These are phyloP conservation scores for Paecilomyces sp. DNA, from an alignment of 2,329 filamentous ascomycete genomes.

Conservation along the genomic window DNA sequence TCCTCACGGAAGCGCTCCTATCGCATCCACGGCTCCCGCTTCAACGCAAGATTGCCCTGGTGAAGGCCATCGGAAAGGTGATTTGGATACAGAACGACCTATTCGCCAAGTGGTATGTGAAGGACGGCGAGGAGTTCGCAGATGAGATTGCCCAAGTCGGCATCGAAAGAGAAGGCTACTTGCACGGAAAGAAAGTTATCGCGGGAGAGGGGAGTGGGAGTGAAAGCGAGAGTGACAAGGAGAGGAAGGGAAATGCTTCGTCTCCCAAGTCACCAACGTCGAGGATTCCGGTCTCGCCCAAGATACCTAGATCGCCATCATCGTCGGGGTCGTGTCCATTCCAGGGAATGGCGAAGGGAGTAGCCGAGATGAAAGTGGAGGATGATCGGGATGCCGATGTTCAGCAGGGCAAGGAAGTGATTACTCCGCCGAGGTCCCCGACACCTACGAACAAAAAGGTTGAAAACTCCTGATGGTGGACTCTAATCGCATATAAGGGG, in stretches of 20 bases:
- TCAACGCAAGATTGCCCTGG: constrained; percentile 62
- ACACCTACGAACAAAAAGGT: not conserved
- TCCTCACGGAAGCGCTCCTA: constrained; percentile 69
- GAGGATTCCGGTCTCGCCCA: not conserved
- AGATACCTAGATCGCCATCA: constrained; percentile 12
- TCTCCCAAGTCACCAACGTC: constrained; percentile 14
- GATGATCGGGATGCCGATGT: not conserved
- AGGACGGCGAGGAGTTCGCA: constrained; percentile 57
- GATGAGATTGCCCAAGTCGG: constrained; percentile 40
- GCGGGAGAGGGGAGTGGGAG: constrained; percentile 18
- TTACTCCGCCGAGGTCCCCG: not conserved
- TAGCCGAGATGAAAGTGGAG: not conserved
- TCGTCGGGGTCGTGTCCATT: constrained; percentile 22
- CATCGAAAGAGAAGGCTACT: constrained; percentile 56
- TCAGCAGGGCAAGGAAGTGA: constrained; percentile 10
- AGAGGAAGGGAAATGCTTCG: constrained; percentile 17
- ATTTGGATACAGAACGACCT: constrained; percentile 86
- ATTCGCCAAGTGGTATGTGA: constrained; percentile 74
- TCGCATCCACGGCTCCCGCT: constrained; percentile 61
- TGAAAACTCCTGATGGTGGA: not conserved
- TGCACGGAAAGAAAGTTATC: constrained; percentile 55
- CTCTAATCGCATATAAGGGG: not conserved
- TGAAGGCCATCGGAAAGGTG: constrained; percentile 71
- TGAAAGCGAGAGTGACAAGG: constrained; percentile 16
- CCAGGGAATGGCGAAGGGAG: constrained; percentile 14